phyloP scores from a whole-genome alignment of 2,329 filamentous ascomycete species.

The Aspergillus latus region DNA sequence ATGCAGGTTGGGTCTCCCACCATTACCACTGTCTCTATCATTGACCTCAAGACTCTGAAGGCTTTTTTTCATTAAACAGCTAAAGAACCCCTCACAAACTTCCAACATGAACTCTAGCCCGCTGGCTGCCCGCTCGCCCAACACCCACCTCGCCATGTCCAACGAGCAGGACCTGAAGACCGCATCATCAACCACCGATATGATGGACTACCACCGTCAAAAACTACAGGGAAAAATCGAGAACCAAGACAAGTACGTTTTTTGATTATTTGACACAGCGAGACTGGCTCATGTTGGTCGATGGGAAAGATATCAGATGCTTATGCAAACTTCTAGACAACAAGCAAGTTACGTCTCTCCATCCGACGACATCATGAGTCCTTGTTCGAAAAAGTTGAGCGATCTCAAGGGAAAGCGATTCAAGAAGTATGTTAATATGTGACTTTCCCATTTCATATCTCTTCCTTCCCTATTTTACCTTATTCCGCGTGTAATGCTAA shows the following conservation, averaged over 20 bases:
- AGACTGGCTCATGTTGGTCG: neutral
- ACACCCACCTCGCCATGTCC: constrained; percentile 37
- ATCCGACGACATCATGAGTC: constrained; percentile 52
- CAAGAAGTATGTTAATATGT: constrained; percentile 40
- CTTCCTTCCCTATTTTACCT: neutral
- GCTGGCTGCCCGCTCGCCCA: constrained; percentile 43
- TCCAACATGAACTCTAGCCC: constrained; percentile 38
- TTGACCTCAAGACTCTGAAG: constrained; percentile 13
- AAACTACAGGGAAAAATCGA: constrained; percentile 44
- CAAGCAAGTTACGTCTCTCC: constrained; percentile 48
- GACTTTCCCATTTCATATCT: neutral
- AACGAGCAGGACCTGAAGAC: constrained; percentile 27
- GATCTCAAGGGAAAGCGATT: constrained; percentile 52
- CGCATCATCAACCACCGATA: constrained; percentile 28
- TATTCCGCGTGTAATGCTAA: neutral
- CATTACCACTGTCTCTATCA: constrained; percentile 25
- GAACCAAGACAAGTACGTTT: constrained; percentile 38
- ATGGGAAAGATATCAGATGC: neutral
- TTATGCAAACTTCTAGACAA: constrained; percentile 23
- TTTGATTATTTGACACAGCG: neutral
- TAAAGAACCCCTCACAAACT: neutral
- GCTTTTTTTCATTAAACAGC: neutral
- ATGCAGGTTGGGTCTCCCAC: constrained; percentile 20
- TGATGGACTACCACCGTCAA: constrained; percentile 47
- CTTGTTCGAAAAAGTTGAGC: constrained; percentile 51